Percentiles rank a stretch among this genome's conserved stretches.
Conservation (phyloP, 805 yeast species). For the Candida wancherniae region DNA sequence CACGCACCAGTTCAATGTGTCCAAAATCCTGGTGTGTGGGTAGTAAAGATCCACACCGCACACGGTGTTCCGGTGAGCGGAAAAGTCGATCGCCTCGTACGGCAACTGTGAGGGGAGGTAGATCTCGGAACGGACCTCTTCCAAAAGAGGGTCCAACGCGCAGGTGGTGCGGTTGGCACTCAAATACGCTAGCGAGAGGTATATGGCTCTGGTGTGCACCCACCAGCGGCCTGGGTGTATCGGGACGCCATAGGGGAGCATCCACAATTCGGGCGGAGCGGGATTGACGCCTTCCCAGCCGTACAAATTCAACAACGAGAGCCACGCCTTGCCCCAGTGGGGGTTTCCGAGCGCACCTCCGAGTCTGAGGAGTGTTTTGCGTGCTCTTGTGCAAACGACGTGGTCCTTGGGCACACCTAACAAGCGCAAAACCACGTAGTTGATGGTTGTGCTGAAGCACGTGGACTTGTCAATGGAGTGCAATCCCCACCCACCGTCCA, state of each 20-base stretch:
- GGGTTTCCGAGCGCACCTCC: slow-evolving; percentile 93
- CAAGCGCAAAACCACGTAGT: slow-evolving; percentile 76
- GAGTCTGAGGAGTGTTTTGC: slow-evolving; percentile 58
- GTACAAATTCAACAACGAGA: slow-evolving; percentile 73
- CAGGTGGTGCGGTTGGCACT: slow-evolving; percentile 54
- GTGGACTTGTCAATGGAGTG: slow-evolving; percentile 91
- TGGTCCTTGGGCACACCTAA: slow-evolving; percentile 73
- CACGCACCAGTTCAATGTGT: slow-evolving; percentile 56
- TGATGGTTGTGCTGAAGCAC: slow-evolving; percentile 88
- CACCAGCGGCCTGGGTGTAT: slow-evolving; percentile 97
- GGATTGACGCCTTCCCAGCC: slow-evolving; percentile 98
- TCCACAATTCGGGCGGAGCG: slow-evolving; percentile 94
- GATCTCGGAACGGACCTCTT: slow-evolving; percentile 71
- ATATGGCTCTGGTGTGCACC: slow-evolving; percentile 96
- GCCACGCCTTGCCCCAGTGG: slow-evolving; percentile 97
- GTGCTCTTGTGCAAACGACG: slow-evolving; percentile 72
- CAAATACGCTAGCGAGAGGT: slow-evolving; percentile 80
- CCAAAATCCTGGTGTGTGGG: slow-evolving; percentile 74
- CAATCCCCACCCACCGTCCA: slow-evolving; percentile 99
- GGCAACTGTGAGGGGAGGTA: slow-evolving; percentile 47
- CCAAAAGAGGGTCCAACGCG: slow-evolving; percentile 58
- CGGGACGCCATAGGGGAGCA: slow-evolving; percentile 74
- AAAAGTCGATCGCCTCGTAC: slow-evolving; percentile 64
- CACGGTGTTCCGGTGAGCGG: slow-evolving; percentile 70
- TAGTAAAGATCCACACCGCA: slow-evolving; percentile 91